Base-by-base conservation (phyloP, 2,329 filamentous ascomycete species). In the Sclerotinia glacialis region DNA sequence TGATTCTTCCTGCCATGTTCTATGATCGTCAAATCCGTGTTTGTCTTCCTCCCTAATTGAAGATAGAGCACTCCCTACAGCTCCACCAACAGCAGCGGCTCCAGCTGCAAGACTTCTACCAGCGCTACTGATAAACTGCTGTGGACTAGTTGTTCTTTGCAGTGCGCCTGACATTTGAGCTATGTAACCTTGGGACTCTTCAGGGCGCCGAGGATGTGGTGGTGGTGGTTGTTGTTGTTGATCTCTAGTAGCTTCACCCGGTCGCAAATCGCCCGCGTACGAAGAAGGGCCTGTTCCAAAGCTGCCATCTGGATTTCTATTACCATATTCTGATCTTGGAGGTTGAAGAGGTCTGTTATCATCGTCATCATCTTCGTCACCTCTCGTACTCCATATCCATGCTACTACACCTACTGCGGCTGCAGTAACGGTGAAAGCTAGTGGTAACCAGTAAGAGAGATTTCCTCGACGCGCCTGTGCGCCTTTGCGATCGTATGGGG, bases 331-430 rank as follows among this genome's bases (percentile, higher is more conserved):
- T 23, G 71, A 70, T 80, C 83, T 72, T 82, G 84, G 71, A 82
- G 77, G 69, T 77, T 77, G 67, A 77, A 47, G 44, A 18, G 80
- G 69, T 82, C 77, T 68, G 82, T 81, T 65, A 81, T 80, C 59
- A 37, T 64, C 62, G 69, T 87, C 83, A 67, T 86, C 89, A 64
- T 92, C 89, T 67, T 89, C 85, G 71, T 91, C 89, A 74, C 84
- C 86, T 74, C 92, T 89, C 80, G 96, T 93, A 77, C 90, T 96
- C 93, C 93, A 97, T 68, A 93, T 87, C 94, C 94, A 98, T 67
- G 92, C 92, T 63, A 89, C 93, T 58, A 96, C 80, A 44, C 93
- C 93, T 65, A 91, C 88, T 28, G 93, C 92, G 68, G 94, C 94
- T 72, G 96, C 87, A 56, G 92, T 93, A 67, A 96, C 87, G 60